A percentile compares a stretch with the other conserved stretches of the same genome.
Evolutionary conservation across 1,284 basidiomycete species (phyloP).

Genomic region (Cerrena zonata): DNA sequence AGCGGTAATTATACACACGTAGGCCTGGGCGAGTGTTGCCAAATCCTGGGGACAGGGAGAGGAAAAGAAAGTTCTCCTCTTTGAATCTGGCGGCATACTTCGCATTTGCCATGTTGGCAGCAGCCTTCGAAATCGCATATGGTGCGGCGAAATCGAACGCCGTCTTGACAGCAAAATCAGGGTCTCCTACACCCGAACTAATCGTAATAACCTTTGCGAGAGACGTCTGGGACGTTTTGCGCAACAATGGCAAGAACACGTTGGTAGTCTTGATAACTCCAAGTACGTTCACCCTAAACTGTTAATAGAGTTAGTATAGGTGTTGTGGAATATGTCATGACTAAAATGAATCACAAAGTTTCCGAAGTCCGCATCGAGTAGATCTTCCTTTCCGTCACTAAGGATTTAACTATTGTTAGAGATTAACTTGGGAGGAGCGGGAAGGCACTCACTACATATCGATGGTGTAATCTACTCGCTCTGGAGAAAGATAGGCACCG

Average conservation of each 20-base stretch:
- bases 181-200: constrained; percentile 27
- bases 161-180: constrained; percentile 20
- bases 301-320: background rate
- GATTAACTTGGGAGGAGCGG: background rate
- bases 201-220: constrained; percentile 30
- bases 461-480: constrained; percentile 1
- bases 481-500: constrained; percentile 14
- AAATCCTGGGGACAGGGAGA: constrained; percentile 33
- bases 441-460: constrained; percentile 9
- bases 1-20: background rate
- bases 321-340: background rate
- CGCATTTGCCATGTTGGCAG: constrained; percentile 33
- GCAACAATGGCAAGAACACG: constrained; percentile 17
- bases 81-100: constrained; percentile 33
- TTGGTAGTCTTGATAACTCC: constrained; percentile 33
- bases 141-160: constrained; percentile 15
- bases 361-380: constrained; percentile 21
- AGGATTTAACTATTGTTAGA: too few relatives aligned
- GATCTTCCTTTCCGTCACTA: constrained; percentile 8
- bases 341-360: constrained; percentile 13
- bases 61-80: constrained; percentile 33
- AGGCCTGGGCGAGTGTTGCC: constrained; percentile 24
- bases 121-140: constrained; percentile 35
- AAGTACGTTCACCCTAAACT: constrained; percentile 34
- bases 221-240: constrained; percentile 10